These are phyloP conservation scores for Aspergillus pseudoterreus DNA, from an alignment of 2,329 filamentous ascomycete genomes.

Conservation along the genomic window DNA sequence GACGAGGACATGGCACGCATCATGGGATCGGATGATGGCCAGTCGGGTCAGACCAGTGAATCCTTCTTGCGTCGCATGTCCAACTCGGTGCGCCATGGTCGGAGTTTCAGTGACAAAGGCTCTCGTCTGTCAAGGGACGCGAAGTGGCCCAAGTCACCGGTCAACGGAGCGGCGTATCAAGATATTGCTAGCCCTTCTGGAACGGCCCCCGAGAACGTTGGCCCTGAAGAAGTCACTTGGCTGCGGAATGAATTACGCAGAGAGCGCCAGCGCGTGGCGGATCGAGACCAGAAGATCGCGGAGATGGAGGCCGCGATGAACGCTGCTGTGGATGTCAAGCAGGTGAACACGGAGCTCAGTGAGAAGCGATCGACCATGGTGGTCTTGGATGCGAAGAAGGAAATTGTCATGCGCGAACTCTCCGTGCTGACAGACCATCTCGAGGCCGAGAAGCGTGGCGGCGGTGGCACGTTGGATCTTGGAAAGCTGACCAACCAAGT, in stretches of 20 bases:
- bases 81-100: constrained; percentile 87
- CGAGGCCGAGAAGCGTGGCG: constrained; percentile 77
- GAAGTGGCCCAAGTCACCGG: constrained; percentile 68
- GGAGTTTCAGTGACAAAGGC: constrained; percentile 73
- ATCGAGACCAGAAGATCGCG: constrained; percentile 80
- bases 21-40: constrained; percentile 66
- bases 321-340: constrained; percentile 61
- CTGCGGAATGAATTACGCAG: constrained; percentile 70
- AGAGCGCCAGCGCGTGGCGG: constrained; percentile 79
- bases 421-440: constrained; percentile 87
- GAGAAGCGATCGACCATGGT: constrained; percentile 97
- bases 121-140: constrained; percentile 58
- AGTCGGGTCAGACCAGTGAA: constrained; percentile 52
- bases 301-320: constrained; percentile 66
- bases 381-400: constrained; percentile 86
- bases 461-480: constrained; percentile 74
- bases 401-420: constrained; percentile 90
- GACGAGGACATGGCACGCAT: constrained; percentile 95
- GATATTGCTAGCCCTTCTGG: constrained; percentile 72
- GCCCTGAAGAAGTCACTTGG: constrained; percentile 59
- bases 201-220: constrained; percentile 49
- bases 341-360: constrained; percentile 78
- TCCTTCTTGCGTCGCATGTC: constrained; percentile 86
- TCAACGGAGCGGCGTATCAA: constrained; percentile 47
- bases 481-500: constrained; percentile 64